Conservation (phyloP, 2,329 filamentous ascomycete species). For the Paecilomyces formosus region DNA sequence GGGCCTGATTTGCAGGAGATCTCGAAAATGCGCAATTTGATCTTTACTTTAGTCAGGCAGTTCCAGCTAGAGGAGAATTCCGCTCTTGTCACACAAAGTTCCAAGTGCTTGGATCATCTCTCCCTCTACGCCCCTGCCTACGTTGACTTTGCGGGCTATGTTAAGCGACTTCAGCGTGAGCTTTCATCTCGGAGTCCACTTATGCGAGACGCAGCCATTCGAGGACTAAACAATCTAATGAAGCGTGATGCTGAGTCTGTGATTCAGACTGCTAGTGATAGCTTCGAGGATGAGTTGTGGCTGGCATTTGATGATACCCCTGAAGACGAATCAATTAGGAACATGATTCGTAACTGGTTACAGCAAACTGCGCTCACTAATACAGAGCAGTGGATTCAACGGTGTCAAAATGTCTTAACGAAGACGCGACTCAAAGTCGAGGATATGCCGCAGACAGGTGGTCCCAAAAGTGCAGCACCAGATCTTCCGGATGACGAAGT, state of each 20-base stretch:
- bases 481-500: constrained; percentile 95
- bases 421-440: constrained; percentile 69
- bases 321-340: constrained; percentile 70
- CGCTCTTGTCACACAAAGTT: constrained; percentile 65
- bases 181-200: constrained; percentile 61
- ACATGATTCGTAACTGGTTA: constrained; percentile 87
- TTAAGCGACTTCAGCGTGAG: constrained; percentile 71
- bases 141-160: constrained; percentile 77
- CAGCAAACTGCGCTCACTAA: constrained; percentile 77
- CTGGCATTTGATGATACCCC: constrained; percentile 73
- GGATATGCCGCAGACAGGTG: constrained; percentile 33
- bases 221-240: constrained; percentile 91
- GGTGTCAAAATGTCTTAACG: constrained; percentile 80
- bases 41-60: constrained; percentile 75
- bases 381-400: constrained; percentile 76
- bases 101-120: constrained; percentile 81
- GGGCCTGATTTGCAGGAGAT: constrained; percentile 93
- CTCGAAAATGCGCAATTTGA: constrained; percentile 82
- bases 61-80: constrained; percentile 70
- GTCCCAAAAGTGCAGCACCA: constrained; percentile 44
- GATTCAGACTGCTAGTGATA: constrained; percentile 63
- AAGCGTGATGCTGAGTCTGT: constrained; percentile 82
- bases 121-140: constrained; percentile 85
- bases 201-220: constrained; percentile 72
- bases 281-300: constrained; percentile 89